These are phyloP conservation scores for Deakozyma indianensis DNA, from an alignment of 805 yeast species.

Conservation along the genomic window DNA sequence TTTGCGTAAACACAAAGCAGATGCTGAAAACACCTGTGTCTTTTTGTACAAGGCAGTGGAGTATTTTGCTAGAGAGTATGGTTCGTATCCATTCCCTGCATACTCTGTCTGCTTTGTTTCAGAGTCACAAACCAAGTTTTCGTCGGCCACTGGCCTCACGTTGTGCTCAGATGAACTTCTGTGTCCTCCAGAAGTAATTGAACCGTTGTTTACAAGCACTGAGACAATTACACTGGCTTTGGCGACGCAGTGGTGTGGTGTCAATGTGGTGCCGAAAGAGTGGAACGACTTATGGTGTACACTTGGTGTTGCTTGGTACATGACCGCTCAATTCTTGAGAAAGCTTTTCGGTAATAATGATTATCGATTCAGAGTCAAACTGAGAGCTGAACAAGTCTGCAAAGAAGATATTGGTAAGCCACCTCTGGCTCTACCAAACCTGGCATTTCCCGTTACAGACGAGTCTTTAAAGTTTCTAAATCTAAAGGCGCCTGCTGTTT, in stretches of 20 bases:
- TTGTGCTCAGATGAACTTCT: slow-evolving; percentile 45
- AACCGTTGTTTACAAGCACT: slow-evolving; percentile 60
- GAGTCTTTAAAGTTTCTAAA: slow-evolving; percentile 54
- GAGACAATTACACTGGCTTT: slow-evolving; percentile 54
- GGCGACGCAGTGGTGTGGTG: slow-evolving; percentile 88
- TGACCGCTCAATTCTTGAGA: slow-evolving; percentile 60
- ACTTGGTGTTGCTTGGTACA: slow-evolving; percentile 68
- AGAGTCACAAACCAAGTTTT: slow-evolving; percentile 33
- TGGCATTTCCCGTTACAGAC: slow-evolving; percentile 48
- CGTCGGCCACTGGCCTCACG: slow-evolving; percentile 64
- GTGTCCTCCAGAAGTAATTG: slow-evolving; percentile 62
- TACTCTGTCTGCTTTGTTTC: slow-evolving; percentile 64
- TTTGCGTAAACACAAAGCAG: slow-evolving; percentile 40
- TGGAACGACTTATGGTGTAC: slow-evolving; percentile 83
- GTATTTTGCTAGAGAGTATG: slow-evolving; percentile 73
- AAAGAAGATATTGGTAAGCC: slow-evolving; percentile 63
- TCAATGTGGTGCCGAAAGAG: slow-evolving; percentile 69
- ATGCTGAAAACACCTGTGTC: slow-evolving; percentile 57
- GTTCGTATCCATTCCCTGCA: slow-evolving; percentile 82
- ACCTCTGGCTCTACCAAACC: slow-evolving; percentile 63
- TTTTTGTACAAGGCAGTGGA: slow-evolving; percentile 70
- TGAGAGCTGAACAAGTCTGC: slow-evolving; percentile 50
- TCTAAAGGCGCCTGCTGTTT: slow-evolving; percentile 73
- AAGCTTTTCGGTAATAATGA: slow-evolving; percentile 74
- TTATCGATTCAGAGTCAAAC: slow-evolving; percentile 55